Evolutionary conservation across 2,329 filamentous ascomycete species (phyloP).

Genomic region (Metarhizium robertsii): DNA sequence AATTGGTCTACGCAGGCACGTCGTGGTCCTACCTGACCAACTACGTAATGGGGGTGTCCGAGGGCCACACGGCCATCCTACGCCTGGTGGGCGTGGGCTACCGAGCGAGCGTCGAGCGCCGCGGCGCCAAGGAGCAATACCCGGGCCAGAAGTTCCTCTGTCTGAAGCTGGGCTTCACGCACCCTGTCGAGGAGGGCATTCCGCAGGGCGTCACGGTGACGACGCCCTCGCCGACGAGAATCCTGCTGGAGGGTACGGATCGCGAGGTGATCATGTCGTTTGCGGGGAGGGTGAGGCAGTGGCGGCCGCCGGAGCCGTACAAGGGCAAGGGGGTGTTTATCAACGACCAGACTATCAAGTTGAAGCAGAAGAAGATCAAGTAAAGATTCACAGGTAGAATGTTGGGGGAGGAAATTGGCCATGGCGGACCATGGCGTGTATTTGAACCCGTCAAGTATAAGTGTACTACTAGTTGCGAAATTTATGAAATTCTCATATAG

Average conservation of each 20-base stretch:
- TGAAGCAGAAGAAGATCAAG: conserved; percentile 98
- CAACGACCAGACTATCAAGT: conserved; percentile 92
- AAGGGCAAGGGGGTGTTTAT: conserved; percentile 99
- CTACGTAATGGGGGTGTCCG: conserved; percentile 86
- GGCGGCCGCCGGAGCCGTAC: conserved; percentile 92
- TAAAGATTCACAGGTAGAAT: conserved; percentile 30
- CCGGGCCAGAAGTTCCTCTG: conserved; percentile 82
- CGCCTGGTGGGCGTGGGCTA: conserved; percentile 93
- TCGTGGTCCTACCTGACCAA: conserved; percentile 84
- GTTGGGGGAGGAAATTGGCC: neutral
- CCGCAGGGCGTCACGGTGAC: conserved; percentile 77
- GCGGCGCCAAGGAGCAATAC: conserved; percentile 64
- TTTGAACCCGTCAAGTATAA: neutral
- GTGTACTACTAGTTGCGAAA: conserved; percentile 1
- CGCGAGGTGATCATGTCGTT: conserved; percentile 85
- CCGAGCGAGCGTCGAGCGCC: conserved; percentile 75
- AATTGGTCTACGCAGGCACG: conserved; percentile 52
- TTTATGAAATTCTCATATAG: neutral
- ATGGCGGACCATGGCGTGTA: neutral
- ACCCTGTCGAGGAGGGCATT: conserved; percentile 83
- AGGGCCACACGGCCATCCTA: conserved; percentile 90
- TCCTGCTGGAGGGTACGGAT: conserved; percentile 80
- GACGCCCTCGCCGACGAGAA: conserved; percentile 81
- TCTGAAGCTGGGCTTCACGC: conserved; percentile 92
- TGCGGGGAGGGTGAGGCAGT: conserved; percentile 77